Evolutionary conservation across 2,329 filamentous ascomycete genomes (phyloP), one percentile per base, ranked within the genome.

Genomic region (Fusarium verticillioides): DNA sequence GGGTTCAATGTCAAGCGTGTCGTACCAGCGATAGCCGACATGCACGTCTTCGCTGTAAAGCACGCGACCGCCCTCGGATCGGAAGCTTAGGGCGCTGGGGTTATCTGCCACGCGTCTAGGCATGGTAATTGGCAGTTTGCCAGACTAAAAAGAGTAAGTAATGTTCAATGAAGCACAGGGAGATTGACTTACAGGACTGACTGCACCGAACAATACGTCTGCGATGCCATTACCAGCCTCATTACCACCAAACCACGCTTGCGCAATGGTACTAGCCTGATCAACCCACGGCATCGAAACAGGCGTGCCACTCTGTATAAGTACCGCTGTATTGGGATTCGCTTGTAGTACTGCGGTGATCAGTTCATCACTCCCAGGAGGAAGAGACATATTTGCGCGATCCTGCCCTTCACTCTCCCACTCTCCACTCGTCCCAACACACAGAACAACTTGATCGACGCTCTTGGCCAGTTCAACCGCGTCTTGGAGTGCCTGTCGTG

Each of bases 331-430:
- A 2, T 50, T 63, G 2, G 44, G 37, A 2, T 63, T 63, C 3
- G 37, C 56, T 30, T 42, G 7, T 0, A 63, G 1, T 0, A 63
- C 56, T 11, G 36, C 37, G 1, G 61, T n/a, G 18, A 63, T 61
- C 5, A 63, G 21, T 6, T 36, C 44, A 10, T 63, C 32, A 21
- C 43, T 63, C 0, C 57, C 57, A 1, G 56, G 56, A 3, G 43
- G 56, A 1, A 61, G 30, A 11, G 56, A 18, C 61, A 63, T 63
- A 12, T 42, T 50, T 4, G 18, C 4, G 1, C 56, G 19, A 26
- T 63, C 61, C n/a, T 60, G 56, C 4, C 61, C 61, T n/a, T 63
- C 61, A 21, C 43, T 61, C 30, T 63, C 61, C 61, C 61, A 63
- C 2, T 63, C 61, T 4, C 61, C 61, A 19, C 57, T 63, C 1